phyloP scores from a whole-genome alignment of 371 early-diverging fungal genomes.

The Mortierella sp. region DNA sequence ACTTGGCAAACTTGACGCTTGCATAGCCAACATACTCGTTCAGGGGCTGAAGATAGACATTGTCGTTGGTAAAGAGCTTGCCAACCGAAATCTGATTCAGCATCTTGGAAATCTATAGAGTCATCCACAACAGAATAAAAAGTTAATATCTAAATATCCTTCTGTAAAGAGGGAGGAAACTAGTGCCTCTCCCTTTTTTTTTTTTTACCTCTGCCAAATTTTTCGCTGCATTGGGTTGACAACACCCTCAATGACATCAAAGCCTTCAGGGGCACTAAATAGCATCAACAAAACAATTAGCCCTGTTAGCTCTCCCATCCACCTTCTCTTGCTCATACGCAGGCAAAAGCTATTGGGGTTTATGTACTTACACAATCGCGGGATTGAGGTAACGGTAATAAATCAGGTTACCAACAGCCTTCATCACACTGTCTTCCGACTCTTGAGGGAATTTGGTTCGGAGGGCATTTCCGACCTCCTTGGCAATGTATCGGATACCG shows the following conservation, averaged over 20 bases:
- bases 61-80: constrained; percentile 73
- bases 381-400: constrained; percentile 98
- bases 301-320: background rate
- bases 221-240: constrained; percentile 91
- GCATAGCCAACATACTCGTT: constrained; percentile 85
- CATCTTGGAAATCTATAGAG: constrained; percentile 83
- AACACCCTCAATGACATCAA: constrained; percentile 91
- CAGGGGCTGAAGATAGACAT: constrained; percentile 79
- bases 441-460: constrained; percentile 85
- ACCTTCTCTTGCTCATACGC: background rate
- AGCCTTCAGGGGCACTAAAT: constrained; percentile 92
- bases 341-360: background rate
- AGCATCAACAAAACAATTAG: constrained; percentile 6
- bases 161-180: background rate
- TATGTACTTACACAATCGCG: constrained; percentile 85
- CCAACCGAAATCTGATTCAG: constrained; percentile 92
- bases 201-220: constrained; percentile 86
- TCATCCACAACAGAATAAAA: background rate
- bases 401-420: constrained; percentile 92
- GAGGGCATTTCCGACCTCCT: constrained; percentile 82
- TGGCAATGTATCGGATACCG: constrained; percentile 96
- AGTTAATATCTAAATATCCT: background rate
- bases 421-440: constrained; percentile 79
- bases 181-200: background rate
- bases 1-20: constrained; percentile 77